Percentiles rank a stretch among this genome's conserved stretches.
These are phyloP conservation scores for Trichoderma parareesei DNA, from an alignment of 495 filamentous ascomycete genomes.

Conservation along the genomic window DNA sequence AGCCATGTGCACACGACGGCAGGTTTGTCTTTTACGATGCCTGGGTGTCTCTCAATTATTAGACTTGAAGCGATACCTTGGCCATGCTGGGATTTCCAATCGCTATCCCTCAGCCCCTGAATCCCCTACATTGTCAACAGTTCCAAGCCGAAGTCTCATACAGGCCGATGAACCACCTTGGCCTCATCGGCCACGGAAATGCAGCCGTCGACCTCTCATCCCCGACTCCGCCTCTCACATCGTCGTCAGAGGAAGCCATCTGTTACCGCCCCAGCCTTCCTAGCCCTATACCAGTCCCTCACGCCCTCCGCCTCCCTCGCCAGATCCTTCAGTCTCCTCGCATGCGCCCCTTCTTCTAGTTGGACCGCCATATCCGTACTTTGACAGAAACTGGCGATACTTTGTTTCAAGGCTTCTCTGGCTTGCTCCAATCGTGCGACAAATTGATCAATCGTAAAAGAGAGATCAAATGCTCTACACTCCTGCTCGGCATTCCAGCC, in stretches of 20 bases:
- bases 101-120: background rate
- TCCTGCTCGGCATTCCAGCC: slow-evolving; percentile 22
- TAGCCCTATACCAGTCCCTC: background rate
- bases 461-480: slow-evolving; percentile 19
- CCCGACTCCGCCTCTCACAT: background rate
- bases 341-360: background rate
- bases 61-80: too few relatives aligned
- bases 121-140: background rate
- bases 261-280: background rate
- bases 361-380: background rate
- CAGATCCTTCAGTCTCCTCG: background rate
- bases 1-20: background rate
- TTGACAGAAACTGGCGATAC: background rate
- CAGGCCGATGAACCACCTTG: background rate
- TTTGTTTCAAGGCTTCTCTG: background rate
- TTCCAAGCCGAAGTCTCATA: background rate
- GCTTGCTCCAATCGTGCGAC: background rate
- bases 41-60: too few relatives aligned
- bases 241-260: background rate
- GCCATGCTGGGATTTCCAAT: too few relatives aligned
- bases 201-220: background rate
- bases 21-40: background rate
- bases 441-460: slow-evolving; percentile 16
- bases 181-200: background rate
- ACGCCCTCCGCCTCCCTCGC: background rate